Percentiles rank a stretch among this genome's conserved stretches.
These are phyloP conservation scores for Flaveria trinervia DNA, from an alignment of 129 eudicot genomes.

Conservation along the genomic window DNA sequence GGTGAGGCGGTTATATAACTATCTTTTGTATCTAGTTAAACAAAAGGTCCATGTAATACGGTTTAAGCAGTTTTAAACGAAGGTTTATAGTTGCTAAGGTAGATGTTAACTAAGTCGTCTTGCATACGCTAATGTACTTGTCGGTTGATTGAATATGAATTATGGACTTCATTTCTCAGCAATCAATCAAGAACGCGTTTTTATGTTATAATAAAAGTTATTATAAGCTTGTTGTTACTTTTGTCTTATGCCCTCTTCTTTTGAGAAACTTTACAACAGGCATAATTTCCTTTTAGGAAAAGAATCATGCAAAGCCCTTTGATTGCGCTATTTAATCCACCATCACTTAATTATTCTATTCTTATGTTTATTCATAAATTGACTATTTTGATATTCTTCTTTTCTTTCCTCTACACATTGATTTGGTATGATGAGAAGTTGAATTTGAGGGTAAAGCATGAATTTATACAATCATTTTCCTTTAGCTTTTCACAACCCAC, in stretches of 20 bases:
- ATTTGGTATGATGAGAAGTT: conserved; percentile 52
- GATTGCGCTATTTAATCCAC: conserved; percentile 52
- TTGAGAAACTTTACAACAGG: conserved; percentile 26
- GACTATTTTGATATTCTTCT: conserved; percentile 24
- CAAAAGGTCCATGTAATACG: too few relatives aligned
- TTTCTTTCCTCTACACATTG: conserved; percentile 10
- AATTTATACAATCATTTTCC: conserved; percentile 44
- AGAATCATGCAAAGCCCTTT: conserved; percentile 50
- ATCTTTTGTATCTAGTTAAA: too few relatives aligned
- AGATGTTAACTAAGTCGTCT: too few relatives aligned
- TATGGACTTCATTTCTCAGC: conserved; percentile 11
- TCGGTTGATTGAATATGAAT: too few relatives aligned
- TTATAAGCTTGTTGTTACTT: conserved; percentile 5
- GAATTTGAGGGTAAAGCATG: conserved; percentile 60
- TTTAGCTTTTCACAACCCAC: conserved; percentile 30
- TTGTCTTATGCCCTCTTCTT: conserved; percentile 26
- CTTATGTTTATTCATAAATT: conserved; percentile 14
- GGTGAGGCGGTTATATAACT: too few relatives aligned
- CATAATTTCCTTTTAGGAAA: conserved; percentile 33
- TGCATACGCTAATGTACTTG: too few relatives aligned
- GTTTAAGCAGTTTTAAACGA: too few relatives aligned
- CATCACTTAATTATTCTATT: neutral
- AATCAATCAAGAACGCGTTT: conserved; percentile 29
- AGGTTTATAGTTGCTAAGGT: too few relatives aligned
- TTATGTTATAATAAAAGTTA: conserved; percentile 13